phyloP scores from a whole-genome alignment of 192 early-diverging fungal genomes.

The Funneliformis geosporum region DNA sequence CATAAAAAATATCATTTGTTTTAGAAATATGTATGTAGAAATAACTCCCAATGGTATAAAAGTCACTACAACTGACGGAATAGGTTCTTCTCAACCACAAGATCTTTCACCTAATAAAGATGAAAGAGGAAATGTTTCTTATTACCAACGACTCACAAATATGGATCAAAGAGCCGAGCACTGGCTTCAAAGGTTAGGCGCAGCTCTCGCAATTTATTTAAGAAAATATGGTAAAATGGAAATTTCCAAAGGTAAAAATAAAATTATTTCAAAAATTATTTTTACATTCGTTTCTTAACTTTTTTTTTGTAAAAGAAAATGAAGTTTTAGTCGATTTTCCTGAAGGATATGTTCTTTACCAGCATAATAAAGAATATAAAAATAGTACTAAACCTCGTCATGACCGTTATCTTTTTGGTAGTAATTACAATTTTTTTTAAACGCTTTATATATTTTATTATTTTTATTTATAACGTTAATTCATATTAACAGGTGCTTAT shows the following conservation, averaged over 20 bases:
- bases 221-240: neutral
- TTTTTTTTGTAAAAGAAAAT: neutral
- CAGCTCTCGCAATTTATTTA: neutral
- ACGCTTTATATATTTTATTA: neutral
- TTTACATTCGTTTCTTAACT: too few relatives aligned
- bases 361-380: neutral
- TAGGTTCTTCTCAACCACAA: neutral
- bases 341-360: neutral
- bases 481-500: neutral
- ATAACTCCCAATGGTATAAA: neutral
- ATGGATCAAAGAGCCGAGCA: neutral
- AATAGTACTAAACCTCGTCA: neutral
- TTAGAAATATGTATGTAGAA: neutral
- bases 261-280: neutral
- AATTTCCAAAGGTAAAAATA: neutral
- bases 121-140: conserved; percentile 8
- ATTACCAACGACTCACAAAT: neutral
- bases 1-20: neutral
- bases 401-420: neutral
- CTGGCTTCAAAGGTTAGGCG: neutral
- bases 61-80: neutral
- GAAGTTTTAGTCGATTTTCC: neutral
- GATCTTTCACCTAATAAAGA: neutral
- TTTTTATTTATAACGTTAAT: neutral
- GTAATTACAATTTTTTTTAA: neutral